Base-by-base conservation (phyloP, 208 protist species). In the Acanthamoeba sp. region DNA sequence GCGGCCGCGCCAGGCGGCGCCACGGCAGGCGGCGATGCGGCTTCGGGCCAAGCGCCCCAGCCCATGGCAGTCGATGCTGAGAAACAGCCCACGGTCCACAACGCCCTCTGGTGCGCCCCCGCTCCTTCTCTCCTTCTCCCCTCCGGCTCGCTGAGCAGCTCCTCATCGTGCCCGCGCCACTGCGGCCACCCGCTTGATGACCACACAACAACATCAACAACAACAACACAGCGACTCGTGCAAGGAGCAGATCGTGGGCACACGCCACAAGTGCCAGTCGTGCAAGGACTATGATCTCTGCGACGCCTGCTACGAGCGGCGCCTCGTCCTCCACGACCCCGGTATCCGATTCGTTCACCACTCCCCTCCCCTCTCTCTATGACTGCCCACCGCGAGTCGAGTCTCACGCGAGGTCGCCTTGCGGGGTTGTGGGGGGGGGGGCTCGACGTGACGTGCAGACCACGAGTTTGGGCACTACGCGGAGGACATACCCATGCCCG, bases 241-340 rank as follows among this genome's bases (percentile, higher is more conserved):
- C 78, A 87, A 87, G 78, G 45, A 87, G 3, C 78, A 87, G n/a
- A 87, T 87, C n/a, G 78, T 87, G 7, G 78, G 78, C 27, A 55
- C 32, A 2, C 40, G 78, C 27, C 50, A 87, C 78, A 87, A 87
- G 78, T 87, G 78, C 34, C 3, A 87, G 50, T n/a, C 27, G 42
- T 87, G 78, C 42, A 52, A 27, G 50, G 78, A 87, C 32, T 87
- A 36, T 20, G 78, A 87, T 22, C 78, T 87, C 50, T 87, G 78
- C 42, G 50, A 59, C 36, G 78, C 22, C 40, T 87, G 78, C 50
- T 87, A 87, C 78, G 50, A 59, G 20, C 1, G 34, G 78, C 40
- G 78, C 5, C 38, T 87, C 32, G n/a, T 87, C 78, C 16, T 29
- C 78, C 78, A 87, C 50, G 78, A 87, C 32, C 78, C 78, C n/a